Evolutionary conservation across 31 red algal species (phyloP).

Genomic region (Porphyra umbilicalis): DNA sequence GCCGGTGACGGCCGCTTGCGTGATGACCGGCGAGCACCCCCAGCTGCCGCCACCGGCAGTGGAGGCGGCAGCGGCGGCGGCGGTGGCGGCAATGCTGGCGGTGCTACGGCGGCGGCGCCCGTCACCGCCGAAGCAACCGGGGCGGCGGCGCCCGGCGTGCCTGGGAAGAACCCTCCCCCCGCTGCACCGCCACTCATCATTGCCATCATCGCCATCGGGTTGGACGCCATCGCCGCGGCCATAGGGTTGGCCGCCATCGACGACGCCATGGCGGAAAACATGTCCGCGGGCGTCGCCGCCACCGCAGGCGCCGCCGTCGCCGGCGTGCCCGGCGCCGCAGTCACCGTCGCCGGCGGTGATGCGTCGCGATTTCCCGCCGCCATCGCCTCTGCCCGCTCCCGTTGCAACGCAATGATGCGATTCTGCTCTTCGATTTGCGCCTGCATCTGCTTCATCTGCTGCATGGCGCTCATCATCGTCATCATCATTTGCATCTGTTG

Average conservation of each 20-base stretch:
- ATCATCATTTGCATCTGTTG: neutral
- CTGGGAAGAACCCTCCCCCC: neutral
- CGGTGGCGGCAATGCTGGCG: neutral
- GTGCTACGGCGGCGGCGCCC: too few relatives aligned
- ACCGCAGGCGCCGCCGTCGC: neutral
- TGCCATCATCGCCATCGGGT: neutral
- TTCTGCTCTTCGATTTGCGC: neutral
- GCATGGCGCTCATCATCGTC: neutral
- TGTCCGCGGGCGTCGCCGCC: neutral
- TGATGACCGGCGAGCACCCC: neutral
- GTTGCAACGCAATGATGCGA: neutral
- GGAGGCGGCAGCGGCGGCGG: neutral
- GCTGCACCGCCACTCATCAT: neutral
- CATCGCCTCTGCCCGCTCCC: neutral
- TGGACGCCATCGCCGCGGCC: neutral
- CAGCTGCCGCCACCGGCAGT: neutral
- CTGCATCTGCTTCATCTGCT: neutral
- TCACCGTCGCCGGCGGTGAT: neutral
- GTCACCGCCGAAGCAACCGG: too few relatives aligned
- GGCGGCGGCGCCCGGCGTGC: neutral
- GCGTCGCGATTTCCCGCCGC: too few relatives aligned
- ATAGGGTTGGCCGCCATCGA: neutral
- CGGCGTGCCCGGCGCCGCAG: neutral
- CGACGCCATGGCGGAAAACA: neutral
- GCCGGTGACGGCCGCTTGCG: neutral